These are phyloP conservation scores for Betula pendula DNA, from an alignment of 306 rosid genomes.

Conservation along the genomic window DNA sequence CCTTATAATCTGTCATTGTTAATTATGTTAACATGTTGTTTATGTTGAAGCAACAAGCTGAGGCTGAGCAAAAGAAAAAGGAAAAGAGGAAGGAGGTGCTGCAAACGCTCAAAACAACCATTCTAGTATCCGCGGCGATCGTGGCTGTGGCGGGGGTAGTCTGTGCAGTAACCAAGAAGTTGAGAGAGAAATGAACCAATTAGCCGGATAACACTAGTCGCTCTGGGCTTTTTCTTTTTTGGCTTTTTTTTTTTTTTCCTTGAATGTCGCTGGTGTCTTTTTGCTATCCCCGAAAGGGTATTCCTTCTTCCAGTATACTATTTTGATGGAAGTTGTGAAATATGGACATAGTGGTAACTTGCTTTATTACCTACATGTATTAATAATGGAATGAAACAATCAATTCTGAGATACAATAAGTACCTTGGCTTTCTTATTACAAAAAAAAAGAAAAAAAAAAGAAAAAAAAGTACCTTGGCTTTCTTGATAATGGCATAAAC, in stretches of 20 bases:
- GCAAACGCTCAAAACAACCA: slow-evolving; percentile 49
- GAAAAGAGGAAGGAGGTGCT: slow-evolving; percentile 29
- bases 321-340: background rate
- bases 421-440: too few relatives aligned
- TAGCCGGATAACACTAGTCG: background rate
- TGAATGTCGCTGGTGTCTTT: background rate
- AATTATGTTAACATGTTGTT: background rate
- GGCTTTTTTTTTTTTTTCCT: background rate
- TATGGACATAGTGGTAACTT: background rate
- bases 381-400: background rate
- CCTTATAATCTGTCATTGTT: background rate
- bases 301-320: background rate
- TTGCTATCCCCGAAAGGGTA: background rate
- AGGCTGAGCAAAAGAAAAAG: slow-evolving; percentile 32
- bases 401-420: background rate
- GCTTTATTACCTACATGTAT: background rate
- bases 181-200: slow-evolving; percentile 47
- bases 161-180: slow-evolving; percentile 56
- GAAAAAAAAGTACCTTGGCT: too few relatives aligned
- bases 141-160: slow-evolving; percentile 60
- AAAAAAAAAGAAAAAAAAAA: too few relatives aligned
- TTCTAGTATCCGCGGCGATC: slow-evolving; percentile 52
- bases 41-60: slow-evolving; percentile 40
- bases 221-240: background rate
- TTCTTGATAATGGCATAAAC: background rate